Percentiles rank a stretch among this genome's conserved stretches.
Evolutionary conservation across 345 rosid genomes (phyloP).

Genomic region (Corchorus capsularis): DNA sequence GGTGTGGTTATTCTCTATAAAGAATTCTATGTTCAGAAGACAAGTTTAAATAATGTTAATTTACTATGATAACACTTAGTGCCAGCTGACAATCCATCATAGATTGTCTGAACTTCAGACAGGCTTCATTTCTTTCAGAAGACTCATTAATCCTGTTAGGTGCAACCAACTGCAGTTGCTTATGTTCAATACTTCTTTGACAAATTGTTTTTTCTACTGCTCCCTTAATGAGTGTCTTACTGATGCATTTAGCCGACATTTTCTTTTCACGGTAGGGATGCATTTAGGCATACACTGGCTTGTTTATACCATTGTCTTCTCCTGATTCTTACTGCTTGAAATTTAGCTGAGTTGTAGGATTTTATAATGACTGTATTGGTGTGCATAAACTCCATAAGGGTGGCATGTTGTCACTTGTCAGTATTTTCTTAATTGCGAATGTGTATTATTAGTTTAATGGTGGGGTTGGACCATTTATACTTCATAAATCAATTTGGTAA

Average conservation of each 20-base stretch:
- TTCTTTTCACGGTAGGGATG: background rate
- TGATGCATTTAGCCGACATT: background rate
- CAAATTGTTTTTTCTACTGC: background rate
- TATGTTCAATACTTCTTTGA: background rate
- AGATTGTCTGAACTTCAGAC: background rate
- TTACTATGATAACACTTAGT: background rate
- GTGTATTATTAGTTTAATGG: constrained; percentile 3
- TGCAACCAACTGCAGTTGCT: background rate
- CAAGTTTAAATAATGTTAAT: background rate
- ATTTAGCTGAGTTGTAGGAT: background rate
- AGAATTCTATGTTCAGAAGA: background rate
- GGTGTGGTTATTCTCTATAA: background rate
- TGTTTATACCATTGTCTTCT: background rate
- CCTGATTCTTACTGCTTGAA: background rate
- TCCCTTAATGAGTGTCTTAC: background rate
- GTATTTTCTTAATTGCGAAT: background rate
- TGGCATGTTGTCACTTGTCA: background rate
- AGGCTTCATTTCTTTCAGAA: background rate
- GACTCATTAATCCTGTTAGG: background rate
- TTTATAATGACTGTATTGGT: background rate
- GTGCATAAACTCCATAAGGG: background rate
- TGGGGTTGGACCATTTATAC: background rate
- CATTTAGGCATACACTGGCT: background rate
- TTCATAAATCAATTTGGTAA: background rate
- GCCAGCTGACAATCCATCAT: background rate